A percentile compares a stretch with the other conserved stretches of the same genome.
Evolutionary conservation across 148 eudicot species (phyloP).

Genomic region (Fagopyrum esculentum): DNA sequence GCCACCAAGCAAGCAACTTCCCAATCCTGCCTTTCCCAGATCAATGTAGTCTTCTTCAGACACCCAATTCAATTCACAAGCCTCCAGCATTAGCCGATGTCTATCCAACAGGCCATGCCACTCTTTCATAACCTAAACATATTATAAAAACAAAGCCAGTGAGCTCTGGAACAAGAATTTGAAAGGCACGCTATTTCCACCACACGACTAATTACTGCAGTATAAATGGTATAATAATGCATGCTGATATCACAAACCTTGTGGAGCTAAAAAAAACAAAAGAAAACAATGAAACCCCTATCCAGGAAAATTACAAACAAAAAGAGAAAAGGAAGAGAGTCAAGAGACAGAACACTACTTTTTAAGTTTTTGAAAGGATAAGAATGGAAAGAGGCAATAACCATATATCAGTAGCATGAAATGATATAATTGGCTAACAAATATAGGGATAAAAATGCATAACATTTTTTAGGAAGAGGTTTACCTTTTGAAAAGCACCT

Average conservation of each 20-base stretch:
- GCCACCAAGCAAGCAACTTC: conserved; percentile 90
- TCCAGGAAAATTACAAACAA: background rate
- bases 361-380: background rate
- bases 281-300: background rate
- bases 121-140: conserved; percentile 70
- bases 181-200: background rate
- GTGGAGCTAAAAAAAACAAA: background rate
- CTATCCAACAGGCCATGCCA: conserved; percentile 85
- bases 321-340: background rate
- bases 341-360: background rate
- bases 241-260: background rate
- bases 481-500: conserved; percentile 93
- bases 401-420: background rate
- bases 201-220: background rate
- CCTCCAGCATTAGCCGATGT: conserved; percentile 72
- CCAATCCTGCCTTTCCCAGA: conserved; percentile 82
- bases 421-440: background rate
- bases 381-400: background rate
- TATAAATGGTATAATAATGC: background rate
- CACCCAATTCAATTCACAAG: conserved; percentile 83
- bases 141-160: conserved; percentile 1
- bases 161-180: background rate
- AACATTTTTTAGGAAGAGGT: background rate
- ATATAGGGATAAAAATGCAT: background rate
- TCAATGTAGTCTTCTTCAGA: conserved; percentile 96